These are phyloP conservation scores for Colletotrichum sp. DNA, from an alignment of 2,329 filamentous ascomycete genomes.

Conservation along the genomic window DNA sequence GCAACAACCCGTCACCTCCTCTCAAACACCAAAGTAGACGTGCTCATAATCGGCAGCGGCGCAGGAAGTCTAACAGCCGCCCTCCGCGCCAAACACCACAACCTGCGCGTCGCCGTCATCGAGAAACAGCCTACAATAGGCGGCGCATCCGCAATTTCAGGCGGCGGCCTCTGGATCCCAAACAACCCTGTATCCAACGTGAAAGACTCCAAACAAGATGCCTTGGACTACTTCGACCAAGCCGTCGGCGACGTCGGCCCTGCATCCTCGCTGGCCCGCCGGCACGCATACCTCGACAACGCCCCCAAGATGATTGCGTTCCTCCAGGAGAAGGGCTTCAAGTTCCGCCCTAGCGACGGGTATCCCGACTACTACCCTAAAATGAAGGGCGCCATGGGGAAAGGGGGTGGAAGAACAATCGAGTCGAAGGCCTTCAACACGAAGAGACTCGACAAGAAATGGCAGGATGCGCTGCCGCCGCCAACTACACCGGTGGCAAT, in stretches of 20 bases:
- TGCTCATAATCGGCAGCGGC: constrained; percentile 36
- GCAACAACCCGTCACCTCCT: background rate
- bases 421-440: constrained; percentile 31
- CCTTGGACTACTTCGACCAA: constrained; percentile 30
- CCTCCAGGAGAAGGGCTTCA: constrained; percentile 29
- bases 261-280: constrained; percentile 29
- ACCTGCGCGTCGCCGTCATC: constrained; percentile 30
- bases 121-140: constrained; percentile 37
- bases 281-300: constrained; percentile 31
- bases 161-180: constrained; percentile 38
- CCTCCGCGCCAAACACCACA: constrained; percentile 26
- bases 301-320: constrained; percentile 35
- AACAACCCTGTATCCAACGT: constrained; percentile 28
- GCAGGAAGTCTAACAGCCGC: constrained; percentile 35
- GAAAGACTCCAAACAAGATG: constrained; percentile 28
- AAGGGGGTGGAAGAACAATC: constrained; percentile 27
- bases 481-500: constrained; percentile 15
- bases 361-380: constrained; percentile 37
- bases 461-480: constrained; percentile 23
- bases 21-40: background rate
- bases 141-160: constrained; percentile 38
- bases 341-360: constrained; percentile 25
- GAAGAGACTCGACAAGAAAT: constrained; percentile 27
- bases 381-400: constrained; percentile 21
- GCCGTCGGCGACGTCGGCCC: constrained; percentile 32